Conservation (phyloP, 169 alveolate genomes). For the Gregarina niphandrodes region DNA sequence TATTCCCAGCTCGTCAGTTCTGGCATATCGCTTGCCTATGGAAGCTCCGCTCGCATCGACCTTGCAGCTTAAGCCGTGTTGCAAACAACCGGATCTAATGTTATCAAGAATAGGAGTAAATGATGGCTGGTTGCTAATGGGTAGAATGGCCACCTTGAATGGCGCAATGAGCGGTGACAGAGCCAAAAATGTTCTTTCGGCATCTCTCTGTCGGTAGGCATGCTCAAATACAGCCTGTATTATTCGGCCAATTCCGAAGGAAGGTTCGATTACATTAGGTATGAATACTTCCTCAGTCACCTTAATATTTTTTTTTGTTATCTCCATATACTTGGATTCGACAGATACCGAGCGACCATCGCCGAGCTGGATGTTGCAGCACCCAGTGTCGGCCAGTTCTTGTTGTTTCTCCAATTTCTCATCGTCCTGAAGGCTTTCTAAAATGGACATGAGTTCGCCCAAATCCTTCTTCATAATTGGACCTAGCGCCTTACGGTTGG, state of each 20-base stretch:
- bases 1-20: constrained; percentile 92
- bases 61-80: constrained; percentile 6
- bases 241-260: constrained; percentile 88
- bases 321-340: constrained; percentile 54
- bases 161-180: constrained; percentile 84
- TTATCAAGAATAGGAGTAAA: too few species aligned
- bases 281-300: constrained; percentile 48
- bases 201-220: constrained; percentile 59
- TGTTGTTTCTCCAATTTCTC: constrained; percentile 3
- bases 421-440: constrained; percentile 4
- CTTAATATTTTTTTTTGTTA: constrained; percentile 46
- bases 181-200: constrained; percentile 63
- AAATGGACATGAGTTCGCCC: constrained; percentile 1
- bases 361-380: too few species aligned
- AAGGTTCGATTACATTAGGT: constrained; percentile 91
- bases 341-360: constrained; percentile 40
- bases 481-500: constrained; percentile 9
- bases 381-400: too few species aligned
- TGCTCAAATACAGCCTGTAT: constrained; percentile 79
- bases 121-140: too few species aligned
- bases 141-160: constrained; percentile 65
- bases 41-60: too few species aligned
- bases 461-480: neutral
- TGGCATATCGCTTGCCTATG: constrained; percentile 84
- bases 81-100: too few species aligned